Evolutionary conservation across 345 rosid genomes (phyloP).

Genomic region (Abelmoschus esculentus): DNA sequence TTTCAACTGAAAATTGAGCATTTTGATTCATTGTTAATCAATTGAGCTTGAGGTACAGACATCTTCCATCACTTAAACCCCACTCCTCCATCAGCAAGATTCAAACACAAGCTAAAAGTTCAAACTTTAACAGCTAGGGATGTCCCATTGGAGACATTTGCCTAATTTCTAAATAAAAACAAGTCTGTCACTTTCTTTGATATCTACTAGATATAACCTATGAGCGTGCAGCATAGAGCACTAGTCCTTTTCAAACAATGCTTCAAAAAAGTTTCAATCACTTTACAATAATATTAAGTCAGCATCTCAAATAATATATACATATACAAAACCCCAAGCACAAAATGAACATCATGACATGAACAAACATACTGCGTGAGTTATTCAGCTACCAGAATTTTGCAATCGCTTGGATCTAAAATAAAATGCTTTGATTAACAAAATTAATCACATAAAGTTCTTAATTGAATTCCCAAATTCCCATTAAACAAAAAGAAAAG

Average conservation of each 20-base stretch:
- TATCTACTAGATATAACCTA: neutral
- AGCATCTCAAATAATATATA: neutral
- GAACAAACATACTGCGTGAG: neutral
- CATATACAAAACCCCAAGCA: neutral
- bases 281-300: neutral
- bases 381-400: constrained; percentile 2
- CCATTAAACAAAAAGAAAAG: neutral
- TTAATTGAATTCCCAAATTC: constrained; percentile 33
- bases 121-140: neutral
- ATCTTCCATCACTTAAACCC: neutral
- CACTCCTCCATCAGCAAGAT: neutral
- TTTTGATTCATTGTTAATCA: no score
- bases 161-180: neutral
- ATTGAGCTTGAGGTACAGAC: neutral
- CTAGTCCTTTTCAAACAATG: constrained; percentile 4
- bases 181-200: neutral
- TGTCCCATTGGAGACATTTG: neutral
- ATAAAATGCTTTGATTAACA: constrained; percentile 2
- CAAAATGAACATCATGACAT: no score
- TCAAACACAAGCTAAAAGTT: neutral
- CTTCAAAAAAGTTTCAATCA: neutral
- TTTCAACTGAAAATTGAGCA: neutral
- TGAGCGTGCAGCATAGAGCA: neutral
- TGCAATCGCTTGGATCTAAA: constrained; percentile 34
- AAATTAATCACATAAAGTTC: constrained; percentile 7